phyloP scores from a whole-genome alignment of 495 filamentous ascomycete genomes.

The Durotheca rogersii region DNA sequence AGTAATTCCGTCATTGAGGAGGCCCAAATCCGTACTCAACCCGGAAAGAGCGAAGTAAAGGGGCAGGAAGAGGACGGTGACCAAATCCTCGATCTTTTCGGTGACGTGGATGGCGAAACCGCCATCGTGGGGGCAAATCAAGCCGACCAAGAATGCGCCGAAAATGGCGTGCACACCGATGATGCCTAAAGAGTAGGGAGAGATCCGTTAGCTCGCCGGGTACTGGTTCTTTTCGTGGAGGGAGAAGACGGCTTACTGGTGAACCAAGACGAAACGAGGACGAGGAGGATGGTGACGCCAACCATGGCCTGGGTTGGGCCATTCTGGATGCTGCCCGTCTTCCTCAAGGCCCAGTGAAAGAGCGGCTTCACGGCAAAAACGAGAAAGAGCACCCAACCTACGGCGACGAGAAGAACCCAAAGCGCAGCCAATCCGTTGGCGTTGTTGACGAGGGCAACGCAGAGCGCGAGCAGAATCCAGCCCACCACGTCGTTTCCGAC shows the following conservation, averaged over 20 bases:
- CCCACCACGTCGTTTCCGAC: conserved; percentile 95
- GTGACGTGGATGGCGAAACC: conserved; percentile 94
- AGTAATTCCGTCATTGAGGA: conserved; percentile 76
- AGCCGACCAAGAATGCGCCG: conserved; percentile 79
- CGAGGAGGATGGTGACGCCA: conserved; percentile 75
- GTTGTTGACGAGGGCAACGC: conserved; percentile 91
- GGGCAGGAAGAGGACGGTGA: conserved; percentile 84
- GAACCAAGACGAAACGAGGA: conserved; percentile 86
- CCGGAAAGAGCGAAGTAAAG: conserved; percentile 96
- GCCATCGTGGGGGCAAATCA: conserved; percentile 92
- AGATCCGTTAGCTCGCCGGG: too few species aligned
- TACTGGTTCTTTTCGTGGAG: too few species aligned
- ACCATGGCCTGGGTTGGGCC: conserved; percentile 88
- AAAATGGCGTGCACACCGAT: conserved; percentile 67
- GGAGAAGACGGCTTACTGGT: conserved; percentile 54
- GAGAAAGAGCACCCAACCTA: conserved; percentile 78
- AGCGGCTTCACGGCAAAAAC: conserved; percentile 71
- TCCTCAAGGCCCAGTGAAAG: conserved; percentile 73
- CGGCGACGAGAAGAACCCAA: conserved; percentile 75
- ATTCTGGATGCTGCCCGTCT: conserved; percentile 79
- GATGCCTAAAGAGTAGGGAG: conserved; percentile 52
- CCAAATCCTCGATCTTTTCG: conserved; percentile 94
- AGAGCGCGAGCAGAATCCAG: conserved; percentile 92
- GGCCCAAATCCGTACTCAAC: conserved; percentile 81
- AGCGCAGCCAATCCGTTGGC: conserved; percentile 80